These are phyloP conservation scores for Angomonas ambiguus DNA, from an alignment of 208 protist genomes.

Conservation along the genomic window DNA sequence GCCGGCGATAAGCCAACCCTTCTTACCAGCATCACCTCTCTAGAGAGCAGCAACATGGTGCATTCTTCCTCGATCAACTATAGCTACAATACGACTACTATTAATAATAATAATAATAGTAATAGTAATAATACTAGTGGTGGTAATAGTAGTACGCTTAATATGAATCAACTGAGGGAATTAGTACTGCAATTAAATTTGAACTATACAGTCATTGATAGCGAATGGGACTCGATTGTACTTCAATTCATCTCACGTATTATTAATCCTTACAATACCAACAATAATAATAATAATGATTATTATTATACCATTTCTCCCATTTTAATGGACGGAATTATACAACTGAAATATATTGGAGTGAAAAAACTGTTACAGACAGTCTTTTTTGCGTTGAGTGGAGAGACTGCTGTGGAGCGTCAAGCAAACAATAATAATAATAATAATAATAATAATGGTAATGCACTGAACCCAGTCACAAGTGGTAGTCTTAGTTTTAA, in stretches of 20 bases:
- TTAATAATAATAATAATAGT: not conserved
- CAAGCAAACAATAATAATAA: slow-evolving; percentile 7
- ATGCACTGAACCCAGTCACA: too few species aligned
- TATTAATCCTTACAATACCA: not conserved
- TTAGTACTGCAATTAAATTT: slow-evolving; percentile 1
- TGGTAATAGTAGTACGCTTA: not conserved
- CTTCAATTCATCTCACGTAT: not conserved
- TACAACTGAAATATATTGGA: not conserved
- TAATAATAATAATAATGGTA: slow-evolving; percentile 13
- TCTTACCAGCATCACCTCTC: not conserved
- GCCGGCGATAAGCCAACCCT: too few species aligned
- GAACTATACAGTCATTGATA: not conserved
- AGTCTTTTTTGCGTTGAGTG: not conserved
- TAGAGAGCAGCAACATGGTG: not conserved
- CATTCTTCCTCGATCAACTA: not conserved
- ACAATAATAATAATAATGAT: slow-evolving; percentile 1
- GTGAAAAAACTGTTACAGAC: not conserved
- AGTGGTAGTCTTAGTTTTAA: too few species aligned
- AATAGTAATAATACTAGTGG: slow-evolving; percentile 6
- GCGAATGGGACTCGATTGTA: not conserved
- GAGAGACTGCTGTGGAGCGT: not conserved
- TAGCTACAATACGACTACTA: not conserved
- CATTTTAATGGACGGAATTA: not conserved
- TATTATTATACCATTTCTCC: not conserved
- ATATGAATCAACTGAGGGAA: not conserved